Base-by-base conservation (phyloP, 2,329 filamentous ascomycete species). In the Aspergillus eucalypticola region DNA sequence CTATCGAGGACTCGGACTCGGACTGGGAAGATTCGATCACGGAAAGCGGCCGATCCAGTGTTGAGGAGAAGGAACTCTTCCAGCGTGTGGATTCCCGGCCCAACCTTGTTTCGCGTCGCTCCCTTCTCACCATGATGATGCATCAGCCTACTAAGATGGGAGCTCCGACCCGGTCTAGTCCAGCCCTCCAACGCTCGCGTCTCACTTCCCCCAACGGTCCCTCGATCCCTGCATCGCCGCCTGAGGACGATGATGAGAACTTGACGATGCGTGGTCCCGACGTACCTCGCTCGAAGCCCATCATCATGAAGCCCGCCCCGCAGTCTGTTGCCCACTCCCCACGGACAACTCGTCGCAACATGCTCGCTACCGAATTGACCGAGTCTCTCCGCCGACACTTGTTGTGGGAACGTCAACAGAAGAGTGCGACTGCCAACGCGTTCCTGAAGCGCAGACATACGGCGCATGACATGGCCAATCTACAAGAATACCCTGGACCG, bases 331-430 rank as follows among this genome's bases (percentile, higher is more conserved):
- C 92, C 1, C 84, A 96, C 65, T 98, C 95, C 5, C 95, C 95
- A 3, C 87, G 92, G 60, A 97, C 94, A 0, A 97, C 93, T 0
- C 87, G 95, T 54, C 87, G 93, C 62, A 96, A 97, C 77, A 99
- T 99, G 95, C 84, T 99, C 59, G 90, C 91, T 8, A 96, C 91
- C 0, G 95, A 99, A 79, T 82, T 99, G 57, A 97, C 94, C 2
- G 92, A 96, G 74, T 96, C 92, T 21, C 87, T 99, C 3, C 88
- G 95, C 21, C 90, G 92, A 68, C 91, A 97, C 69, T 87, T 99
- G 15, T 85, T 98, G 15, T 96, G 92, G 90, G 95, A 99, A 76
- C 89, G 95, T 55, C 92, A 96, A 72, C 94, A 98, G 73, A 96
- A 95, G 84, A 92, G 91, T 60, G 90, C 90, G 35, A 94, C 92